Base-by-base conservation (phyloP, 2,329 filamentous ascomycete genomes). In the Clarireedia paspali region DNA sequence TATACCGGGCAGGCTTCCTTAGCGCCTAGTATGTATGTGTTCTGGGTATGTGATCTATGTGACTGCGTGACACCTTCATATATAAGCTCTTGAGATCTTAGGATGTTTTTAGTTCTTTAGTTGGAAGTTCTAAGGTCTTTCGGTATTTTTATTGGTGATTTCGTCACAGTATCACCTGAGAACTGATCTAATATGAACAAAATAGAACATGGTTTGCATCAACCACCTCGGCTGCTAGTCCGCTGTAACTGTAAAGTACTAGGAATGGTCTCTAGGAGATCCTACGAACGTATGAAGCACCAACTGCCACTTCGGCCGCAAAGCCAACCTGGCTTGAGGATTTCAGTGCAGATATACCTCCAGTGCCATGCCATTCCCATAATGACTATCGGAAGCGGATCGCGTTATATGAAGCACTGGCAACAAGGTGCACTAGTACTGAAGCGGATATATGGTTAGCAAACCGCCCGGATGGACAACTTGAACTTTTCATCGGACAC, bases 391-490 rank as follows among this genome's bases (percentile, higher is more conserved):
- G 74, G 73, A 69, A 73, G 56, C 68, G 70, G 46, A 64, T 74
- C 1, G 74, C 74, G 36, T 72, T 76, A 45, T 76, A 74, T 39
- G 72, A 72, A 5, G 82, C 78, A 12, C 69, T 87, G 26, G 76
- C 77, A 5, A 74, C 78, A 47, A 83, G 83, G 5, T 80, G 80
- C 44, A 74, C 78, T 4, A 77, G 75, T 3, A 77, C 79, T 2
- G 82, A 85, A 70, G 81, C 79, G 2, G 81, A 85, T 67, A 79
- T 84, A 26, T 84, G 80, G 78, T 68, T 84, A 39, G 74, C 77
- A 52, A 77, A 82, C 55, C 76, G 69, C 36, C 6, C 38, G 5
- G 79, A 75, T 5, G 12, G 27, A 6, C 52, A 56, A 2, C 7
- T 24, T 1, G 60, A 63, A 14, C 71, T 84, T 15, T 77, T 78